These are phyloP conservation scores for Monilinia aucupariae DNA, from an alignment of 2,329 filamentous ascomycete genomes.

Conservation along the genomic window DNA sequence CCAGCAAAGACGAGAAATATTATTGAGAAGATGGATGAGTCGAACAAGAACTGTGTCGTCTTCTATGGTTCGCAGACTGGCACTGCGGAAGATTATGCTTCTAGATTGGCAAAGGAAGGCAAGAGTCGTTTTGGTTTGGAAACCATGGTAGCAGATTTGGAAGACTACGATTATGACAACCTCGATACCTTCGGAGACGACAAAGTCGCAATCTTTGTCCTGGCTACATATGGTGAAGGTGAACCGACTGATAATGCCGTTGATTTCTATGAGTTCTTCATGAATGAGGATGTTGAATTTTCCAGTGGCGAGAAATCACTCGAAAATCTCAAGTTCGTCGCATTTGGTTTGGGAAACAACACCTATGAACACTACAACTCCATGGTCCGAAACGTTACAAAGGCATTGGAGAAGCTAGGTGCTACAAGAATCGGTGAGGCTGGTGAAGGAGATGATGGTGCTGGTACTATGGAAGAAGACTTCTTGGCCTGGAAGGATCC, in stretches of 20 bases:
- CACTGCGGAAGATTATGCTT: slow-evolving; percentile 97
- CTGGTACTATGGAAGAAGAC: slow-evolving; percentile 99
- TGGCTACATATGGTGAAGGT: slow-evolving; percentile 96
- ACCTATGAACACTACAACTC: slow-evolving; percentile 99
- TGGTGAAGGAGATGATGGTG: slow-evolving; percentile 94
- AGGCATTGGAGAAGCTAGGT: slow-evolving; percentile 73
- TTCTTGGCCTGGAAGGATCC: slow-evolving; percentile 99
- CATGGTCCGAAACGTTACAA: slow-evolving; percentile 90
- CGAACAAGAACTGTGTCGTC: slow-evolving; percentile 92
- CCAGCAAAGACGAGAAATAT: slow-evolving; percentile 86
- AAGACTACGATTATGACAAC: slow-evolving; percentile 96
- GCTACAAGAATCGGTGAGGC: slow-evolving; percentile 78
- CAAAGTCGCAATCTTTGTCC: slow-evolving; percentile 89
- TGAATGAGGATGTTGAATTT: slow-evolving; percentile 73
- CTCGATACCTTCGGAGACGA: slow-evolving; percentile 83
- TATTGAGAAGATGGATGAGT: slow-evolving; percentile 91
- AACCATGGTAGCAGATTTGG: slow-evolving; percentile 96
- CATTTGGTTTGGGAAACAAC: slow-evolving; percentile 97
- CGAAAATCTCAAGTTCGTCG: slow-evolving; percentile 80
- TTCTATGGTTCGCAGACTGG: slow-evolving; percentile 99
- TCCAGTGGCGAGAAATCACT: slow-evolving; percentile 69
- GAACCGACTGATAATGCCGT: slow-evolving; percentile 98
- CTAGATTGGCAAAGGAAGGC: slow-evolving; percentile 91
- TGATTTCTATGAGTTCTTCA: slow-evolving; percentile 97
- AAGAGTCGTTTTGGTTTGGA: slow-evolving; percentile 93